Evolutionary conservation across 2,329 filamentous ascomycete species (phyloP).

Genomic region (Coccinonectria pachysandricola): DNA sequence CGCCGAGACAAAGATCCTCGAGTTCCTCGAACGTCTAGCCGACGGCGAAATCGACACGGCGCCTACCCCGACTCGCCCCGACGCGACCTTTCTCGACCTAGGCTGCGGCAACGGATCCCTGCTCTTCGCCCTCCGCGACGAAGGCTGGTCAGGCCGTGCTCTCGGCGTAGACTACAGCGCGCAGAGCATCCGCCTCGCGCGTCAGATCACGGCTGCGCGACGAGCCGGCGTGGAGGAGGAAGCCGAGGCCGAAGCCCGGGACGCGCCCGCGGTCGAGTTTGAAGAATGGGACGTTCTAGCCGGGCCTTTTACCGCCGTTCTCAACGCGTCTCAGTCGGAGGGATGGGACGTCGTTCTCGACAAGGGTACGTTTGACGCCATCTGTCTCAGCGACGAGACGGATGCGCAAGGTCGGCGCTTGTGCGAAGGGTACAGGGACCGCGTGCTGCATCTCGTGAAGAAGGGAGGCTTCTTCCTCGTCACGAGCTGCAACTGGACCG

Average conservation of each 20-base stretch:
- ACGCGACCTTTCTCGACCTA: constrained; percentile 66
- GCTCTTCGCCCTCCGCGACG: constrained; percentile 66
- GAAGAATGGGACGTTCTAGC: constrained; percentile 54
- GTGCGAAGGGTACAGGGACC: constrained; percentile 64
- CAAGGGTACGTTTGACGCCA: constrained; percentile 96
- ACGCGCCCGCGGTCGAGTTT: constrained; percentile 31
- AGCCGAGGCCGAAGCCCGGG: constrained; percentile 16
- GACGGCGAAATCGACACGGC: constrained; percentile 16
- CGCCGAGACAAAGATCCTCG: constrained; percentile 71
- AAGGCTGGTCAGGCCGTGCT: constrained; percentile 55
- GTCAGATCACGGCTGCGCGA: constrained; percentile 41
- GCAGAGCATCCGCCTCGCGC: constrained; percentile 63
- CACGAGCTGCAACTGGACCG: constrained; percentile 98
- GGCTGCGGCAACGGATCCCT: constrained; percentile 92
- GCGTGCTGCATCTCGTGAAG: constrained; percentile 59
- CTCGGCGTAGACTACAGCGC: constrained; percentile 83
- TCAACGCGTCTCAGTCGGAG: constrained; percentile 18
- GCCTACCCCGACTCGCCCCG: constrained; percentile 13
- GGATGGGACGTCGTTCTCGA: constrained; percentile 92
- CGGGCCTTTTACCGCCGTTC: constrained; percentile 26
- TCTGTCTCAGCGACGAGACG: constrained; percentile 58
- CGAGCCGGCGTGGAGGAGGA: constrained; percentile 4
- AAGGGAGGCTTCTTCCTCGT: constrained; percentile 66
- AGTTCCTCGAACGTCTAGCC: constrained; percentile 45
- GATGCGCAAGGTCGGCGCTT: constrained; percentile 46